These are phyloP conservation scores for Multifurca ochricompacta DNA, from an alignment of 768 basidiomycete species.

Conservation along the genomic window DNA sequence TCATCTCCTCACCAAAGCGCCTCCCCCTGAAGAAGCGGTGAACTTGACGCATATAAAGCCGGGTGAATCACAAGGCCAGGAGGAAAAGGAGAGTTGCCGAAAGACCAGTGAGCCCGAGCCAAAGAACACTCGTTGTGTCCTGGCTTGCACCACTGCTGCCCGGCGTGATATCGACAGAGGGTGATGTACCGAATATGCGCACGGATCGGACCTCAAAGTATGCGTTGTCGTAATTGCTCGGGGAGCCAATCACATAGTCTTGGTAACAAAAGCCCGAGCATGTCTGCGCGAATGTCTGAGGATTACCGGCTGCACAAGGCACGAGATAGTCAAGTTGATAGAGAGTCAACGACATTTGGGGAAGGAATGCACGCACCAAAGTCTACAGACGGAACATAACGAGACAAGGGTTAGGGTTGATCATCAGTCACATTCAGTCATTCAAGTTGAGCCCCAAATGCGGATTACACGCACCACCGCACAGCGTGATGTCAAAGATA, in stretches of 20 bases:
- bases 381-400: neutral
- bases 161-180: neutral
- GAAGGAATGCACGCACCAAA: conserved; percentile 5
- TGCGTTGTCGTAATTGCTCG: conserved; percentile 29
- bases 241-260: conserved; percentile 31
- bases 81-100: neutral
- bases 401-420: no score
- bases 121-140: neutral
- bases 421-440: no score
- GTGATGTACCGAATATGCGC: conserved; percentile 24
- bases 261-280: conserved; percentile 20
- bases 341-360: neutral
- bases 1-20: neutral
- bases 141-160: neutral
- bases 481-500: conserved; percentile 69
- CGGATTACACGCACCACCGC: conserved; percentile 52
- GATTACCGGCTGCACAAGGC: conserved; percentile 4
- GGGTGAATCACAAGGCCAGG: neutral
- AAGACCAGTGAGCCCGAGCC: neutral
- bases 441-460: no score
- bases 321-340: neutral
- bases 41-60: neutral
- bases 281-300: conserved; percentile 5
- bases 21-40: no score
- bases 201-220: conserved; percentile 38